phyloP scores from a whole-genome alignment of 78 protist genomes.

The Dictyostelium discoideum region dicty_2.7 NC_007089.4:3057001-3057500 shows the following conservation, averaged over 20 bases:
- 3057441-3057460: not conserved
- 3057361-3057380: constrained; percentile 15
- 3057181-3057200: not conserved
- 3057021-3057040: constrained; percentile 31
- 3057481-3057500: not conserved
- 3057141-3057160: not conserved
- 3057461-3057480: not conserved
- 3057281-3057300: not conserved
- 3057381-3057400: not conserved
- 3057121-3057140: not conserved
- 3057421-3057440: not conserved
- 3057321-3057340: not conserved
- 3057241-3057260: constrained; percentile 11
- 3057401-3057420: too few species aligned
- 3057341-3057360: constrained; percentile 4
- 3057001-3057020: not conserved
- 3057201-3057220: not conserved
- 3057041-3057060: constrained; percentile 4
- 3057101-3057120: constrained; percentile 19
- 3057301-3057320: not conserved
- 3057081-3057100: constrained; percentile 19
- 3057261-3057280: not conserved
- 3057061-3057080: not conserved
- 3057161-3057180: constrained; percentile 35
- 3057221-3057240: not conserved